A percentile compares a stretch with the other conserved stretches of the same genome.
Conservation (phyloP, 2,329 filamentous ascomycete species). For the Apiospora pterosperma region DNA sequence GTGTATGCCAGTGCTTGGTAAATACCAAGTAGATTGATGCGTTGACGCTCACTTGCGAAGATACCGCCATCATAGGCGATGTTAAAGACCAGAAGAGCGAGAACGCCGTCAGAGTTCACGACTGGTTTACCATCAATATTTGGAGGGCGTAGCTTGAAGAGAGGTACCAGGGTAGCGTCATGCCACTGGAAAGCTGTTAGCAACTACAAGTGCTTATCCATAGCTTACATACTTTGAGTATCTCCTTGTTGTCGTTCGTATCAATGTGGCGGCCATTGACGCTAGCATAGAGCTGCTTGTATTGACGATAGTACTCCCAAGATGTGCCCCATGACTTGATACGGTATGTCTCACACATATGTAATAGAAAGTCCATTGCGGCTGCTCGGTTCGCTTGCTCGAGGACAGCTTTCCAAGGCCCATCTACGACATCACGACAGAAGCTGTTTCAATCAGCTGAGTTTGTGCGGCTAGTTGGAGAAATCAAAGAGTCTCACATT, state of each 20-base stretch:
- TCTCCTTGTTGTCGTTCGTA: slow-evolving; percentile 12
- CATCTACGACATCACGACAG: background rate
- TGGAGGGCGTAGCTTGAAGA: slow-evolving; percentile 16
- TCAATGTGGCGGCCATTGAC: slow-evolving; percentile 10
- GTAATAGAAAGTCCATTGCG: background rate
- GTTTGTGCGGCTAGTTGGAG: background rate
- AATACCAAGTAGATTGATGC: slow-evolving; percentile 18
- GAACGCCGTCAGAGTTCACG: slow-evolving; percentile 16
- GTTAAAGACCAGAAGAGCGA: slow-evolving; percentile 25
- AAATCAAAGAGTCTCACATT: slow-evolving; percentile 3
- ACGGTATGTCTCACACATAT: slow-evolving; percentile 5
- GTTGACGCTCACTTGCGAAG: slow-evolving; percentile 20
- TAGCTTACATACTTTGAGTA: slow-evolving; percentile 8
- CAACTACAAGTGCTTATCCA: background rate
- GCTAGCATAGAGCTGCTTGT: slow-evolving; percentile 12
- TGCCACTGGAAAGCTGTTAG: slow-evolving; percentile 16
- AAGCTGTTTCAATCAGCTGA: slow-evolving; percentile 9
- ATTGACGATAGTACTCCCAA: slow-evolving; percentile 13
- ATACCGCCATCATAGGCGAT: slow-evolving; percentile 23
- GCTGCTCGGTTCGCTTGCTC: background rate
- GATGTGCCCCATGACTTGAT: slow-evolving; percentile 10
- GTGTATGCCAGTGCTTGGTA: slow-evolving; percentile 27
- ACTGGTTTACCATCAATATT: slow-evolving; percentile 23
- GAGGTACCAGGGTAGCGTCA: slow-evolving; percentile 15
- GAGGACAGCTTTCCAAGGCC: background rate